A percentile compares a stretch with the other conserved stretches of the same genome.
phyloP scores from a whole-genome alignment of 768 basidiomycete species.

The Collybiopsis luxurians region DNA sequence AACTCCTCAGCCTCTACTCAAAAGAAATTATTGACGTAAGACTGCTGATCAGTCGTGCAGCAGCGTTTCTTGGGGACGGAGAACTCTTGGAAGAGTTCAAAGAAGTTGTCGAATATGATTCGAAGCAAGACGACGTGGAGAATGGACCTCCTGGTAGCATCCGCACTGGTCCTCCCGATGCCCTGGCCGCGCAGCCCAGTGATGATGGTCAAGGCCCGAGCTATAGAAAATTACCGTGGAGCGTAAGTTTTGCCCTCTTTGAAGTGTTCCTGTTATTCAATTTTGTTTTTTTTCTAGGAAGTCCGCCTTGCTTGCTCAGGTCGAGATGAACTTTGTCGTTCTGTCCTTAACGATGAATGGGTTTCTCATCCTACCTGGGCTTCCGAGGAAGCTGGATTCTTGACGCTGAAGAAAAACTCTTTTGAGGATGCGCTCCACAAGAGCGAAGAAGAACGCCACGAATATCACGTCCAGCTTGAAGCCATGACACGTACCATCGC shows the following conservation, averaged over 20 bases:
- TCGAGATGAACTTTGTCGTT: slow-evolving; percentile 90
- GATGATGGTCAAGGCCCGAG: slow-evolving; percentile 91
- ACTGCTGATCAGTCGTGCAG: slow-evolving; percentile 78
- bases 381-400: slow-evolving; percentile 92
- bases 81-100: slow-evolving; percentile 84
- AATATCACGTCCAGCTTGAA: slow-evolving; percentile 95
- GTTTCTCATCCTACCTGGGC: slow-evolving; percentile 99
- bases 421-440: slow-evolving; percentile 96
- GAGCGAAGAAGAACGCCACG: slow-evolving; percentile 97
- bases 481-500: slow-evolving; percentile 88
- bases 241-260: slow-evolving; percentile 52
- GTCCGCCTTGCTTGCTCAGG: slow-evolving; percentile 88
- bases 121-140: slow-evolving; percentile 54
- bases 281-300: slow-evolving; percentile 52
- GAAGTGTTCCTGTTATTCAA: neutral
- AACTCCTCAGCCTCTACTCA: slow-evolving; percentile 86
- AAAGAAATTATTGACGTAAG: slow-evolving; percentile 88
- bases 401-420: slow-evolving; percentile 93
- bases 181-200: slow-evolving; percentile 72
- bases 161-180: slow-evolving; percentile 72
- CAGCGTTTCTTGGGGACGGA: slow-evolving; percentile 77
- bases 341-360: slow-evolving; percentile 97
- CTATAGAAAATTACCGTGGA: slow-evolving; percentile 85
- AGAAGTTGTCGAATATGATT: slow-evolving; percentile 80
- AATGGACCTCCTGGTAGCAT: slow-evolving; percentile 78